A percentile compares a stretch with the other conserved stretches of the same genome.
Conservation (phyloP, 345 rosid species). For the Bruguiera parviflora region DNA sequence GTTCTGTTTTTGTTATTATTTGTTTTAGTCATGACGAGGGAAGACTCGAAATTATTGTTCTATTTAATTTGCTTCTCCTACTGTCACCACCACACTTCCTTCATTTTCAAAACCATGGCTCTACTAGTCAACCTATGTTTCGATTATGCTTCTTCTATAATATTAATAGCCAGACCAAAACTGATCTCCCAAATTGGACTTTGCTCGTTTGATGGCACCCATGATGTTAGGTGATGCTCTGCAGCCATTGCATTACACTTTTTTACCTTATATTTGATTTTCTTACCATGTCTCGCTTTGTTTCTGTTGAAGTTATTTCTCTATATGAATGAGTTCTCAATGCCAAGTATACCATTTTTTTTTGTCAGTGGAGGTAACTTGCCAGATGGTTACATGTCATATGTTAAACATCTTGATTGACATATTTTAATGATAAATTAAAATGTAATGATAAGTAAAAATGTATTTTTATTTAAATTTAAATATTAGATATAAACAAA, state of each 20-base stretch:
- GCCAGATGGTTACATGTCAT: not conserved
- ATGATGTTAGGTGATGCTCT: not conserved
- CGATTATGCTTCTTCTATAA: not conserved
- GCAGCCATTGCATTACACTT: not conserved
- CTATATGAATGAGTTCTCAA: not conserved
- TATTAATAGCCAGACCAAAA: constrained; percentile 13
- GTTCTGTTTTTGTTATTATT: not conserved
- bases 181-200: constrained; percentile 22
- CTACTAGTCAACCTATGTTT: not conserved
- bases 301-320: not conserved
- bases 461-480: too few species aligned
- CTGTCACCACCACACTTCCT: not conserved
- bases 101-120: not conserved
- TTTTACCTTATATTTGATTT: not conserved
- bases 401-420: not conserved
- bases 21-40: too few species aligned
- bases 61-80: not conserved
- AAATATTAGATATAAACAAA: too few species aligned
- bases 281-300: not conserved
- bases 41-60: not conserved
- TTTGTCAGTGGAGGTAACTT: too few species aligned
- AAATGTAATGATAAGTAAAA: too few species aligned
- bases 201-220: constrained; percentile 20
- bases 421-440: too few species aligned
- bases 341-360: not conserved